phyloP scores from a whole-genome alignment of 2,329 filamentous ascomycete genomes.

The Didymella pinodella region DNA sequence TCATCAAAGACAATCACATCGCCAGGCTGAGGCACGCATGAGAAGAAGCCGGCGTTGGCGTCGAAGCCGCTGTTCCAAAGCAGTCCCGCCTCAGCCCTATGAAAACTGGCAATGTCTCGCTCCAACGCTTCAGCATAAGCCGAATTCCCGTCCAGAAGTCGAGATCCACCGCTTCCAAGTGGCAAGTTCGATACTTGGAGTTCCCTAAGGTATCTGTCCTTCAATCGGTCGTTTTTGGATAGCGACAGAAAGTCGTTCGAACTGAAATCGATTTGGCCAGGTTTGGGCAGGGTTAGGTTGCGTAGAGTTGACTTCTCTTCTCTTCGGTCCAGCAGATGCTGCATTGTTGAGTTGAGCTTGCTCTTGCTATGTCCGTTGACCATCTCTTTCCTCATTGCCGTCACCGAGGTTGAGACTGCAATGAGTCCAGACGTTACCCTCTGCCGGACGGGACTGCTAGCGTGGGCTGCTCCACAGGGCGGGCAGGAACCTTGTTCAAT shows the following conservation, averaged over 20 bases:
- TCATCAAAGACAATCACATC: slow-evolving; percentile 71
- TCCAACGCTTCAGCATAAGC: slow-evolving; percentile 67
- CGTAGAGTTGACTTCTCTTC: slow-evolving; percentile 47
- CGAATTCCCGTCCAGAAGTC: slow-evolving; percentile 72
- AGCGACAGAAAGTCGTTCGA: slow-evolving; percentile 73
- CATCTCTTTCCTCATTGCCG: slow-evolving; percentile 20
- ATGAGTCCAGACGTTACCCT: slow-evolving; percentile 14
- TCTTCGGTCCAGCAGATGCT: slow-evolving; percentile 51
- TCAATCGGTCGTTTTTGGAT: slow-evolving; percentile 57
- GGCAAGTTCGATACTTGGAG: slow-evolving; percentile 50
- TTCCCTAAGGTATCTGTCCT: slow-evolving; percentile 58
- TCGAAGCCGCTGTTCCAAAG: slow-evolving; percentile 67
- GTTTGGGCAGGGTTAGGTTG: slow-evolving; percentile 36
- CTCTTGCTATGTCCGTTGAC: slow-evolving; percentile 1
- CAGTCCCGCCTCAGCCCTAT: slow-evolving; percentile 64
- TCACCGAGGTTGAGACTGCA: slow-evolving; percentile 4
- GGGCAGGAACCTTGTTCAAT: neutral
- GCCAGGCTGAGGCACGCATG: slow-evolving; percentile 56
- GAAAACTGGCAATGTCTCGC: slow-evolving; percentile 65
- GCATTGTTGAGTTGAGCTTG: slow-evolving; percentile 36
- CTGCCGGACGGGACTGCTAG: slow-evolving; percentile 9
- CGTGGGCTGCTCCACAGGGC: slow-evolving; percentile 10
- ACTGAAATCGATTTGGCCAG: slow-evolving; percentile 64
- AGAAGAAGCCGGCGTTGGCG: slow-evolving; percentile 59
- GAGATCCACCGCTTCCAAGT: slow-evolving; percentile 66